These are phyloP conservation scores for Aspergillus incahuasiensis DNA, from an alignment of 495 filamentous ascomycete genomes.

Conservation along the genomic window DNA sequence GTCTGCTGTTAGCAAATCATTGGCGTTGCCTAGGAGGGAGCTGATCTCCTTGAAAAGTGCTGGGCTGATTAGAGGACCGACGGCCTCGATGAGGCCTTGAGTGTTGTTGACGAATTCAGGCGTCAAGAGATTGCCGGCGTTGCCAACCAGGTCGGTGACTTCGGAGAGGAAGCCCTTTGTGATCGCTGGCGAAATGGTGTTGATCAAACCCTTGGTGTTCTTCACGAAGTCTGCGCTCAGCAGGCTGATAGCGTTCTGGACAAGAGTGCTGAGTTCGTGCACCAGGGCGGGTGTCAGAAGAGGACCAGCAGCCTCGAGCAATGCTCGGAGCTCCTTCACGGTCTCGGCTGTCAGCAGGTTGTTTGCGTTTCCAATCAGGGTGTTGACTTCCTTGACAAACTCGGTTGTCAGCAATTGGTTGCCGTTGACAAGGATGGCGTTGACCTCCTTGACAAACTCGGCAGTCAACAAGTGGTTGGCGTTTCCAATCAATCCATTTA, in stretches of 20 bases:
- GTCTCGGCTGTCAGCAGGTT: constrained; percentile 25
- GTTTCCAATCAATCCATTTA: constrained; percentile 19
- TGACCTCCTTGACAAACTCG: constrained; percentile 30
- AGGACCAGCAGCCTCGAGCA: constrained; percentile 27
- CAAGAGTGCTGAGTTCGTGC: constrained; percentile 28
- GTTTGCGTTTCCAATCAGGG: constrained; percentile 31
- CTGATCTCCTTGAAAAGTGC: constrained; percentile 30
- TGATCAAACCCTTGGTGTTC: constrained; percentile 38
- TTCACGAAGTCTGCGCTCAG: constrained; percentile 32
- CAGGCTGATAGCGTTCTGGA: constrained; percentile 29
- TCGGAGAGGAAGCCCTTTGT: constrained; percentile 36
- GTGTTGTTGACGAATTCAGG: constrained; percentile 34
- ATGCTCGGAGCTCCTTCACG: constrained; percentile 35
- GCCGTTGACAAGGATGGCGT: constrained; percentile 13
- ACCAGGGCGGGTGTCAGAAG: constrained; percentile 22
- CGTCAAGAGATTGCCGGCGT: constrained; percentile 35
- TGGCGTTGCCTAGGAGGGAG: constrained; percentile 35
- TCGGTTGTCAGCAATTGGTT: constrained; percentile 23
- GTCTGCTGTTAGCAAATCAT: constrained; percentile 32
- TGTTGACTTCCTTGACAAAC: constrained; percentile 22
- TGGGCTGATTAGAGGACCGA: constrained; percentile 32
- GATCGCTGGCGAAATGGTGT: constrained; percentile 31
- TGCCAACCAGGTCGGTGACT: constrained; percentile 33
- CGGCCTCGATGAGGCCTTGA: constrained; percentile 24
- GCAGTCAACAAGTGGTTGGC: constrained; percentile 24